These are phyloP conservation scores for Cystoisospora suis DNA, from an alignment of 169 alveolate species.

Conservation along the genomic window DNA sequence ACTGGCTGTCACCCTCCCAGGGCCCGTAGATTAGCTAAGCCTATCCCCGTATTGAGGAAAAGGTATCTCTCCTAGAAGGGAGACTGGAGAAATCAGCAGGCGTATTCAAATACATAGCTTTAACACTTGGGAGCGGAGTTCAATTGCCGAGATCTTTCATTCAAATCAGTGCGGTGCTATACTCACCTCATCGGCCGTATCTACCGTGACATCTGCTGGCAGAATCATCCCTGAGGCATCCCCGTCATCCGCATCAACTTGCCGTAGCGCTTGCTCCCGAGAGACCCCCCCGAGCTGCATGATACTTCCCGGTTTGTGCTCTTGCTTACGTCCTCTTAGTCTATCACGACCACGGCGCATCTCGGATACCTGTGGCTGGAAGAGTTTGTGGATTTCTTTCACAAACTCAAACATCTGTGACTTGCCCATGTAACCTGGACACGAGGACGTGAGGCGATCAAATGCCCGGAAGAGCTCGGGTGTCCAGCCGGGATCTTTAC, in stretches of 20 bases:
- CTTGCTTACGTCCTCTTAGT: constrained; percentile 45
- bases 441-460: constrained; percentile 50
- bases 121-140: too few relatives aligned
- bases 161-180: too few relatives aligned
- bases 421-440: constrained; percentile 66
- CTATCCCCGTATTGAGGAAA: too few relatives aligned
- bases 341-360: constrained; percentile 62
- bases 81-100: too few relatives aligned
- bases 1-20: too few relatives aligned
- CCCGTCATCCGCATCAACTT: not conserved
- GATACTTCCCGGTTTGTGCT: constrained; percentile 38
- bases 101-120: too few relatives aligned
- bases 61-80: too few relatives aligned
- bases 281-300: constrained; percentile 52
- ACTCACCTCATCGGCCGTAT: constrained; percentile 47
- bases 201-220: constrained; percentile 39
- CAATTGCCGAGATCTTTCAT: too few relatives aligned
- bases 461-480: constrained; percentile 54
- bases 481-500: constrained; percentile 61
- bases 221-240: constrained; percentile 20
- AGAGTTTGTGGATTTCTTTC: constrained; percentile 52
- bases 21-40: too few relatives aligned
- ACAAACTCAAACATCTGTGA: constrained; percentile 63
- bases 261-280: constrained; percentile 20
- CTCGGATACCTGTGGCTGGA: constrained; percentile 66